Percentiles rank a stretch among this genome's conserved stretches.
phyloP scores from a whole-genome alignment of 2,329 filamentous ascomycete species.

The Fusarium luffae region DNA sequence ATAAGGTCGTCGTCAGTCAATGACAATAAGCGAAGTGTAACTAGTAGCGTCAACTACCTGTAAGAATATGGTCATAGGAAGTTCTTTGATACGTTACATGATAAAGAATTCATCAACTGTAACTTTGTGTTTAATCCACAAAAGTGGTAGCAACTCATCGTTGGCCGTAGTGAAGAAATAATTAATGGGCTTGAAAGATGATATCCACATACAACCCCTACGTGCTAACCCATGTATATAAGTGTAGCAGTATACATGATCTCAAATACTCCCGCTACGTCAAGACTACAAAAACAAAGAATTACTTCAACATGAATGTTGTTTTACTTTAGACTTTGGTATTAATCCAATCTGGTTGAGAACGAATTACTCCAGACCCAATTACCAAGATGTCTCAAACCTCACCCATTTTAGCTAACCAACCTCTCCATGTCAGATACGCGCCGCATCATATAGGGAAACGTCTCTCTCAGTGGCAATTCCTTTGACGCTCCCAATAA shows the following conservation, averaged over 20 bases:
- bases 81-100: neutral
- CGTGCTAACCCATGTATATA: neutral
- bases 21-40: slow-evolving; percentile 2
- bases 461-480: slow-evolving; percentile 29
- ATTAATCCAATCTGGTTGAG: neutral
- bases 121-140: neutral
- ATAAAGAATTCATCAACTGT: neutral
- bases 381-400: neutral
- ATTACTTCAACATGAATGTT: neutral
- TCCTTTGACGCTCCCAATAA: slow-evolving; percentile 27
- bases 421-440: slow-evolving; percentile 3
- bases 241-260: neutral
- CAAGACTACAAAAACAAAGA: neutral
- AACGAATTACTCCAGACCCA: neutral
- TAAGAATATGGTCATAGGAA: neutral
- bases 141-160: neutral
- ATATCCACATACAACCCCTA: neutral
- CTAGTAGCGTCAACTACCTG: slow-evolving; percentile 1
- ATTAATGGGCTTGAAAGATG: neutral
- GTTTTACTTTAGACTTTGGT: neutral
- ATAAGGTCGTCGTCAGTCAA: neutral
- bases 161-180: neutral
- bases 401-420: neutral
- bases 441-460: slow-evolving; percentile 11
- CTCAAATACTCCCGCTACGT: neutral